Conservation (phyloP, 2,329 filamentous ascomycete species). For the Pestalotiopsis fici region DNA sequence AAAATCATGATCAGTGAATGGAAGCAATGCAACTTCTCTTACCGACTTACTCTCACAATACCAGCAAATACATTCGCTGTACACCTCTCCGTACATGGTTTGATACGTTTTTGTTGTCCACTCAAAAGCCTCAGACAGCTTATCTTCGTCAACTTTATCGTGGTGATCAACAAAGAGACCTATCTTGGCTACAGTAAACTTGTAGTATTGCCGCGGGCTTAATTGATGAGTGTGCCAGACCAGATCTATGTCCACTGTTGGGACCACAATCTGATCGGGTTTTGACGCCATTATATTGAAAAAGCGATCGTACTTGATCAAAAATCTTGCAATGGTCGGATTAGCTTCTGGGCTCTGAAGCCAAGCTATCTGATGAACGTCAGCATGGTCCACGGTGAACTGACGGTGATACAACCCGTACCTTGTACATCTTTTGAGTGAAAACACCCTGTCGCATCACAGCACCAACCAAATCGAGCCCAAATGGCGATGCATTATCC, state of each 20-base stretch:
- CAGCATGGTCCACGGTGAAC: neutral
- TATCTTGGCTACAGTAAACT: neutral
- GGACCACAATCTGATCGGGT: neutral
- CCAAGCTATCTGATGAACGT: neutral
- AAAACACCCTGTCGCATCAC: neutral
- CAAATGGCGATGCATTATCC: constrained; percentile 2
- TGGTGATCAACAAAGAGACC: neutral
- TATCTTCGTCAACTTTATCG: constrained; percentile 5
- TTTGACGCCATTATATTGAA: neutral
- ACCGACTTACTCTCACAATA: neutral
- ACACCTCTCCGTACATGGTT: neutral
- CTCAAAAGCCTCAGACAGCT: neutral
- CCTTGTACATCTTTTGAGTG: constrained; percentile 8
- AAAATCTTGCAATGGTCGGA: neutral
- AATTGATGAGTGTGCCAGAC: constrained; percentile 1
- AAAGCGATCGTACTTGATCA: constrained; percentile 1
- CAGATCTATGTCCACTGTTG: constrained; percentile 2
- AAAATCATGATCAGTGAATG: neutral
- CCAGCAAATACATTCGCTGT: constrained; percentile 1
- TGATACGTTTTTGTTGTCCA: constrained; percentile 4
- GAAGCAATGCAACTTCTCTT: neutral
- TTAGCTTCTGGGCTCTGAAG: constrained; percentile 1
- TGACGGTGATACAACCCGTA: neutral
- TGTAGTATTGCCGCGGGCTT: constrained; percentile 1
- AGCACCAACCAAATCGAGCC: neutral